Percentiles rank a stretch among this genome's conserved stretches.
These are phyloP conservation scores for Tripterygium wilfordii DNA, from an alignment of 177 flowering plant species.

Conservation along the genomic window DNA sequence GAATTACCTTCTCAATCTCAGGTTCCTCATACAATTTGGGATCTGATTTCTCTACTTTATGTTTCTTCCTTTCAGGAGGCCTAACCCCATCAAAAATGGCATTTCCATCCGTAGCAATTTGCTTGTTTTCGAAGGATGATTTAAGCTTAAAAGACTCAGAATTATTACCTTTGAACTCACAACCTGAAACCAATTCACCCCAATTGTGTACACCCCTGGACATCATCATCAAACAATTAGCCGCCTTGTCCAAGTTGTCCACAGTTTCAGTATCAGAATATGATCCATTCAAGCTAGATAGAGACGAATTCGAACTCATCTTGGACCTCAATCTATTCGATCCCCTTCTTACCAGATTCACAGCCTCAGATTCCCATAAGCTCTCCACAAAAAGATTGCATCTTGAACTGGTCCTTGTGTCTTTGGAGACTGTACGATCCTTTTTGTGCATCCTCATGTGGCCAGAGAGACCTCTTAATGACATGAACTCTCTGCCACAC, in stretches of 20 bases:
- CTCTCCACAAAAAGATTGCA: neutral
- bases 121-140: neutral
- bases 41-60: neutral
- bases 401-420: slow-evolving; percentile 1
- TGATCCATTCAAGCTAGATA: slow-evolving; percentile 17
- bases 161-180: slow-evolving; percentile 11
- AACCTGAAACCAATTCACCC: slow-evolving; percentile 5
- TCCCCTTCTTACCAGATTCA: slow-evolving; percentile 7
- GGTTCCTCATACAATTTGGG: slow-evolving; percentile 1
- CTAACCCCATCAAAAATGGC: slow-evolving; percentile 1
- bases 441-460: slow-evolving; percentile 26
- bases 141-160: slow-evolving; percentile 11
- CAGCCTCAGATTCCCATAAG: slow-evolving; percentile 3
- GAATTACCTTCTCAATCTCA: slow-evolving; percentile 3
- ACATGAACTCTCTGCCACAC: slow-evolving; percentile 23
- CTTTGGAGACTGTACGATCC: neutral
- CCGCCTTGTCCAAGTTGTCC: slow-evolving; percentile 26
- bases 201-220: slow-evolving; percentile 23
- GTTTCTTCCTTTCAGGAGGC: slow-evolving; percentile 1
- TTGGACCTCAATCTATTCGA: slow-evolving; percentile 14
- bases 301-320: slow-evolving; percentile 7
- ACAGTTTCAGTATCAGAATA: slow-evolving; percentile 14
- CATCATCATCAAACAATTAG: slow-evolving; percentile 37
- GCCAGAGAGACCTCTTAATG: slow-evolving; percentile 18
- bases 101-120: slow-evolving; percentile 7